Evolutionary conservation across 108 stramenopile species (phyloP), one percentile per base, ranked within the genome.

Genomic region (Cylindrotheca closterium): DNA sequence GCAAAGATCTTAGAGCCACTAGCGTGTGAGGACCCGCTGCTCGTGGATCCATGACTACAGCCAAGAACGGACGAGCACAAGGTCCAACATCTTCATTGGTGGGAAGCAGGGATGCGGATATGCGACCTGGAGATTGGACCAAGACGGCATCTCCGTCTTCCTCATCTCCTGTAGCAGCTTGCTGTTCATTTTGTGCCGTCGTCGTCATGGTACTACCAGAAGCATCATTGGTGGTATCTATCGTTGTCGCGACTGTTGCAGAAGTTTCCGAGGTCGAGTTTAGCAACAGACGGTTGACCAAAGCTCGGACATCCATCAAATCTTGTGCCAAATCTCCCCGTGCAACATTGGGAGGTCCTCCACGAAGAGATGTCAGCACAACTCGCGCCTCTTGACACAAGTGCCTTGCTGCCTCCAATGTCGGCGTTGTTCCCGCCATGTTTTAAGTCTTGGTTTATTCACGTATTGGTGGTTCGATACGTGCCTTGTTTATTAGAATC

Each of bases 21-120:
- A 90, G 74, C 3, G 92, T 93, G 55, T 93, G 92, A 28, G 92
- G 92, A 58, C 92, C 92, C 26, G 92, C 87, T 8, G 88, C 88
- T 54, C 92, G 77, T 19, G 89, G 92, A 64, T 93, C 89, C 56
- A 85, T 74, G 58, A 93, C 80, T 0, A 93, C 92, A n/a, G 79
- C 71, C 47, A 93, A 74, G 55, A 93, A 93, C 54, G 92, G 92
- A 46, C 79, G 72, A 0, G 75, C 79, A 68, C 54, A 78, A 18
- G 55, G 60, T 22, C 79, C 79, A 26, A 71, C 73, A 74, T 83
- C 78, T 28, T 21, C 30, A 0, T 33, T 33, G 12, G 52, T 24
- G 22, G 52, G 63, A 24, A 48, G 63, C n/a, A n/a, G n/a, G n/a
- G n/a, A n/a, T 15, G 37, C 37, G 7, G 37, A 10, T 15, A 10